Conservation (phyloP, 1,139 yeast species). For the Pneumocystis jirovecii region DNA sequence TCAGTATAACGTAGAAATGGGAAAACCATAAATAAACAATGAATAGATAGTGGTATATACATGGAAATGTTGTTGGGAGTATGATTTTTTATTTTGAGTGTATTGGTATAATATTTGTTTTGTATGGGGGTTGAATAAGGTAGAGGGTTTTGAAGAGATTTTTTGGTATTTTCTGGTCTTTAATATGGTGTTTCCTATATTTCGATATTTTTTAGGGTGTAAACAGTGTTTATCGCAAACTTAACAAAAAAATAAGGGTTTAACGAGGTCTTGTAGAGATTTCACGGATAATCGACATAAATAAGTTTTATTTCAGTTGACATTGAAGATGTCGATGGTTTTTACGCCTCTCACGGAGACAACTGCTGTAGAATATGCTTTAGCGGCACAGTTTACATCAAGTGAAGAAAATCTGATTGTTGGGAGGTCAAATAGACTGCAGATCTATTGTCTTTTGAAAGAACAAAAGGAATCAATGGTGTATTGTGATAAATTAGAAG, state of each 20-base stretch:
- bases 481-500: neutral
- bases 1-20: too few relatives aligned
- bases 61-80: neutral
- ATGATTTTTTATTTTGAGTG: too few relatives aligned
- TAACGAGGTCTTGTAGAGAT: neutral
- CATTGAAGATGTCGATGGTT: neutral
- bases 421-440: constrained; percentile 6
- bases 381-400: constrained; percentile 4
- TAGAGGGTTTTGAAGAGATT: too few relatives aligned
- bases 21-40: neutral
- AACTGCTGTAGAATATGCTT: constrained; percentile 5
- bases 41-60: neutral
- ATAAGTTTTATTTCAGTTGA: neutral
- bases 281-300: neutral
- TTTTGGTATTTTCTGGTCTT: neutral
- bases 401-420: constrained; percentile 6
- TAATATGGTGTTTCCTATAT: neutral
- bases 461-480: neutral
- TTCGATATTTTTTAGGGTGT: neutral
- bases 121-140: too few relatives aligned
- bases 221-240: neutral
- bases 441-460: constrained; percentile 4
- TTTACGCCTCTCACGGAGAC: constrained; percentile 5
- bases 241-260: neutral
- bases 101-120: too few relatives aligned